These are phyloP conservation scores for Diplodia corticola DNA, from an alignment of 2,329 filamentous ascomycete genomes.

Conservation along the genomic window DNA sequence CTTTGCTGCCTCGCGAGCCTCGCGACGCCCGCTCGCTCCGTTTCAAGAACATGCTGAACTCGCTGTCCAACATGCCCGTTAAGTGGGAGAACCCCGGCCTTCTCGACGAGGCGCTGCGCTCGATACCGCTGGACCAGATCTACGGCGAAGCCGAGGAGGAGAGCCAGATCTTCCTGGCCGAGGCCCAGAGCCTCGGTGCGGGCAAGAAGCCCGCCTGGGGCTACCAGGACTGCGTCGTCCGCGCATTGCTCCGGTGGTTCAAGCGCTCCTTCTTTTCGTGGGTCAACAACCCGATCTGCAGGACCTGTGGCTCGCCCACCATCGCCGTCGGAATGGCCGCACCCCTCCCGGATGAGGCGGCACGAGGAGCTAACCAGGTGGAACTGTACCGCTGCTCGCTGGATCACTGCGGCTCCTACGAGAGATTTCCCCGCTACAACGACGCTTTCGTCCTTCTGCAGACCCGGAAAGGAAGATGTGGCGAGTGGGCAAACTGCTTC, in stretches of 20 bases:
- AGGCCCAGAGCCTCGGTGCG: constrained; percentile 83
- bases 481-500: constrained; percentile 99
- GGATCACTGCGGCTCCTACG: constrained; percentile 71
- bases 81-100: constrained; percentile 97
- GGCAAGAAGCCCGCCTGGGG: constrained; percentile 86
- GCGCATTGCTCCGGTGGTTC: constrained; percentile 92
- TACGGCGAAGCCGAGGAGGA: constrained; percentile 95
- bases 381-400: constrained; percentile 89
- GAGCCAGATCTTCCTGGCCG: constrained; percentile 79
- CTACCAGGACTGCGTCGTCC: constrained; percentile 94
- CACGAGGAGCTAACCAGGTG: constrained; percentile 81
- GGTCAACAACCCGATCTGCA: constrained; percentile 92
- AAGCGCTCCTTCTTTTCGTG: constrained; percentile 92
- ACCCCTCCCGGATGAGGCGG: constrained; percentile 84
- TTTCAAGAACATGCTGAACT: constrained; percentile 72
- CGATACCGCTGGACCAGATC: constrained; percentile 84
- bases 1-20: constrained; percentile 74
- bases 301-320: constrained; percentile 78
- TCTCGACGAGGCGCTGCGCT: constrained; percentile 84
- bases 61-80: constrained; percentile 81
- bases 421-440: constrained; percentile 90
- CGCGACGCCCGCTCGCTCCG: constrained; percentile 49
- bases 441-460: constrained; percentile 93
- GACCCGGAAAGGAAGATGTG: constrained; percentile 79
- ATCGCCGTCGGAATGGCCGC: constrained; percentile 79